Evolutionary conservation across 2,329 filamentous ascomycete species (phyloP).

Genomic region (Knoxdaviesia capensis): DNA sequence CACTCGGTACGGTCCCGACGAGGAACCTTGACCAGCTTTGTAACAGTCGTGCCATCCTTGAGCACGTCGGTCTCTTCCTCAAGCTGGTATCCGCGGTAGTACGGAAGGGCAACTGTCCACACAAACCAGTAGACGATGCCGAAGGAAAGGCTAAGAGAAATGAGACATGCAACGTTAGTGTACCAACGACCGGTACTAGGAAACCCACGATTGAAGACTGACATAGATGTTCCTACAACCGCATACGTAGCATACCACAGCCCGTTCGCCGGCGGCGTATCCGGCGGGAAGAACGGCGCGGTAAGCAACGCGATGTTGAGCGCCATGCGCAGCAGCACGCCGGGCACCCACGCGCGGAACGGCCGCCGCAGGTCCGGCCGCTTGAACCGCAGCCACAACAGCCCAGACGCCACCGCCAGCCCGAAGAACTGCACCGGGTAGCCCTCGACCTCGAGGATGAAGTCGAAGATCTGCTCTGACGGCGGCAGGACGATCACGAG

Average conservation of each 20-base stretch:
- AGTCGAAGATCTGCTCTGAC: conserved; percentile 45
- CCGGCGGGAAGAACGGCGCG: conserved; percentile 42
- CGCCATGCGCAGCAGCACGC: conserved; percentile 31
- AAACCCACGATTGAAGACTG: conserved; percentile 12
- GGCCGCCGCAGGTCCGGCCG: conserved; percentile 40
- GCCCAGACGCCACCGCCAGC: conserved; percentile 33
- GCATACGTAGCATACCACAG: conserved; percentile 34
- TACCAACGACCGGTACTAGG: background rate
- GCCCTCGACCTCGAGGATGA: conserved; percentile 53
- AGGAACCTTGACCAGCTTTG: conserved; percentile 23
- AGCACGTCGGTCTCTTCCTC: conserved; percentile 40
- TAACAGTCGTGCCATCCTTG: conserved; percentile 47
- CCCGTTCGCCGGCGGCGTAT: conserved; percentile 20
- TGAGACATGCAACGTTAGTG: background rate
- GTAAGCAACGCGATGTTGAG: conserved; percentile 33
- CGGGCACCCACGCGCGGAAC: conserved; percentile 43
- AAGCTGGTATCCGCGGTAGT: conserved; percentile 35
- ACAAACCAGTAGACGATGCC: conserved; percentile 48
- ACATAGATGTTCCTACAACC: conserved; percentile 30
- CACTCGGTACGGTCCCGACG: too few relatives aligned
- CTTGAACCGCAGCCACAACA: conserved; percentile 38
- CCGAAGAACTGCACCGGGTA: conserved; percentile 44
- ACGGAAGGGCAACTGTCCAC: conserved; percentile 41
- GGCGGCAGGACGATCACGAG: conserved; percentile 47
- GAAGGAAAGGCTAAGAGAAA: conserved; percentile 27